These are phyloP conservation scores for Ustilago loliicola DNA, from an alignment of 1,284 basidiomycete species.

Conservation along the genomic window DNA sequence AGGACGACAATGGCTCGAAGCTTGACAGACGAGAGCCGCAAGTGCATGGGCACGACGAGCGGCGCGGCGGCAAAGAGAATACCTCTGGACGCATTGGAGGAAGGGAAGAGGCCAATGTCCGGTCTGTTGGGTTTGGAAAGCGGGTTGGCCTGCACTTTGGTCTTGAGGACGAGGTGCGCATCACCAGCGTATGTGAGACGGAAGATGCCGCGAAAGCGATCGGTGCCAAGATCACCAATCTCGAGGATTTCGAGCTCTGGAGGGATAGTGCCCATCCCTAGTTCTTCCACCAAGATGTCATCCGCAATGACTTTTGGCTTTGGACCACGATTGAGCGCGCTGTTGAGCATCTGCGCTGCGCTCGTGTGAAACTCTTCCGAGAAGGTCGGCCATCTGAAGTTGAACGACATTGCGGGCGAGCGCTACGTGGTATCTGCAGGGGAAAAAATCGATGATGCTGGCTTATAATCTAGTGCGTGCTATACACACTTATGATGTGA, in stretches of 20 bases:
- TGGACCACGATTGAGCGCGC: slow-evolving; percentile 71
- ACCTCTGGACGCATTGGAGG: slow-evolving; percentile 58
- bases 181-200: slow-evolving; percentile 95
- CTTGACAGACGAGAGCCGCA: slow-evolving; percentile 93
- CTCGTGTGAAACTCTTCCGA: slow-evolving; percentile 75
- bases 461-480: neutral
- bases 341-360: slow-evolving; percentile 64
- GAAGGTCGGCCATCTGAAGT: slow-evolving; percentile 95
- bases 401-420: slow-evolving; percentile 84
- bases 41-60: slow-evolving; percentile 88
- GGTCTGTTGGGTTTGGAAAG: slow-evolving; percentile 75
- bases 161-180: slow-evolving; percentile 93
- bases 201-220: slow-evolving; percentile 98
- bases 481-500: neutral
- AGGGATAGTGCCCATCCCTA: slow-evolving; percentile 98
- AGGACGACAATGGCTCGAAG: slow-evolving; percentile 96
- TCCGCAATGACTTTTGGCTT: slow-evolving; percentile 98
- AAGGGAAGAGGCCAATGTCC: slow-evolving; percentile 58
- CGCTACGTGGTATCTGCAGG: neutral
- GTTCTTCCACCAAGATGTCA: slow-evolving; percentile 94
- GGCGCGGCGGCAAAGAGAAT: slow-evolving; percentile 69
- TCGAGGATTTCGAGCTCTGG: slow-evolving; percentile 97
- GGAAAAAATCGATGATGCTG: neutral
- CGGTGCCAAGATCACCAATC: slow-evolving; percentile 94
- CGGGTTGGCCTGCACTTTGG: slow-evolving; percentile 96